phyloP scores from a whole-genome alignment of 768 basidiomycete species.

The Myochromella boudieri region DNA sequence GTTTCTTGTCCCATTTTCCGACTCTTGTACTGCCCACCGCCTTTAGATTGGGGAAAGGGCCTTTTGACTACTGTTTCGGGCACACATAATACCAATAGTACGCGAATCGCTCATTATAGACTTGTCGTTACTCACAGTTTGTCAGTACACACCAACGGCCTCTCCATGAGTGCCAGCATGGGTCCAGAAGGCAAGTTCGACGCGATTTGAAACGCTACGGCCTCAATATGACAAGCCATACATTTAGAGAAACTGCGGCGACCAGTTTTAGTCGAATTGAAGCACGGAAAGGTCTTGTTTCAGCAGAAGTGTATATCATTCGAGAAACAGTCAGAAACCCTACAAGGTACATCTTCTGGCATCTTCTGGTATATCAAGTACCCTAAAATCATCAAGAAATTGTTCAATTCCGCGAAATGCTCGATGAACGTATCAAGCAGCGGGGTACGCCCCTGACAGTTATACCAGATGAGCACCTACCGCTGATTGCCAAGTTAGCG shows the following conservation, averaged over 20 bases:
- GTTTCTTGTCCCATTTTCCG: constrained; percentile 25
- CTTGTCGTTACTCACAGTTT: background rate
- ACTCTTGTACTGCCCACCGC: constrained; percentile 19
- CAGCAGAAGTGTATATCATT: constrained; percentile 74
- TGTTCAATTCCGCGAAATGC: constrained; percentile 73
- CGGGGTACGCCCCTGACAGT: constrained; percentile 48
- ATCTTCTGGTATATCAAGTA: constrained; percentile 1
- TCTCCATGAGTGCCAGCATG: too few species aligned
- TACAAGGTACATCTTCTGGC: constrained; percentile 55
- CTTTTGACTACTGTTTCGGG: constrained; percentile 36
- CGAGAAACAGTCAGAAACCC: constrained; percentile 79
- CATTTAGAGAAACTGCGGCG: constrained; percentile 38
- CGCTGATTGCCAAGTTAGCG: constrained; percentile 77
- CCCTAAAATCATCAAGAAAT: constrained; percentile 47
- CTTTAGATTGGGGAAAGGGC: constrained; percentile 16
- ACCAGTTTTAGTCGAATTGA: constrained; percentile 56
- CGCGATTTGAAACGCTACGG: constrained; percentile 32
- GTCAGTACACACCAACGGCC: too few species aligned
- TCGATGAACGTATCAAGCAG: constrained; percentile 51
- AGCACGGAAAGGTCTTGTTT: constrained; percentile 74
- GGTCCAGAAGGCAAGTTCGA: constrained; percentile 27
- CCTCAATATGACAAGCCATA: background rate
- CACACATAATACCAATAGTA: constrained; percentile 35
- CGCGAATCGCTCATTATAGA: background rate
- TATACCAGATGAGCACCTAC: constrained; percentile 69